Evolutionary conservation across 352 stramenopile genomes (phyloP).

Genomic region (Phytophthora pluvialis): DNA sequence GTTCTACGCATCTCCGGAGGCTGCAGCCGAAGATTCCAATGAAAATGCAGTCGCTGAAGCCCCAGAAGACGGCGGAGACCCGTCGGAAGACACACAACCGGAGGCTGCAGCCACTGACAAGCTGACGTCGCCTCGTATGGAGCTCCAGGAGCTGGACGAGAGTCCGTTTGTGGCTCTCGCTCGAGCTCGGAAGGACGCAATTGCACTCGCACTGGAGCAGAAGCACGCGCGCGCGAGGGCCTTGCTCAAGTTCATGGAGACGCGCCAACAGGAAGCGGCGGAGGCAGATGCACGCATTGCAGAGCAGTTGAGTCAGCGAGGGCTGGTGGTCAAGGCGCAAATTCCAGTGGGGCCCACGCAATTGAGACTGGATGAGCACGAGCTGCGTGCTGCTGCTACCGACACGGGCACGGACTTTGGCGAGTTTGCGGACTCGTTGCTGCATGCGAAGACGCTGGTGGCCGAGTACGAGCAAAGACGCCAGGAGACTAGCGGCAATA

Average conservation of each 20-base stretch:
- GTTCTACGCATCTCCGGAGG: slow-evolving; percentile 46
- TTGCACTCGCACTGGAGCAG: slow-evolving; percentile 34
- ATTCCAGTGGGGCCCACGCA: slow-evolving; percentile 74
- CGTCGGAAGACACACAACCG: not conserved
- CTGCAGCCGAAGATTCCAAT: not conserved
- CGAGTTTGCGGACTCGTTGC: slow-evolving; percentile 45
- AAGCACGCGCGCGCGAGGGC: slow-evolving; percentile 41
- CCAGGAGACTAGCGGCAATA: slow-evolving; percentile 61
- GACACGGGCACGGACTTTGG: slow-evolving; percentile 41
- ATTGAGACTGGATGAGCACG: slow-evolving; percentile 49
- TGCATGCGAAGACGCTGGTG: slow-evolving; percentile 70
- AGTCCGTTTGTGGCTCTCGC: slow-evolving; percentile 47
- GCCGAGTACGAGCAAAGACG: slow-evolving; percentile 51
- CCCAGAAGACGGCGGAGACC: not conserved
- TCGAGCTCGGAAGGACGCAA: slow-evolving; percentile 43
- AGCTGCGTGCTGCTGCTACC: slow-evolving; percentile 31
- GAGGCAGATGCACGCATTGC: slow-evolving; percentile 50
- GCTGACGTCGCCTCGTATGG: not conserved
- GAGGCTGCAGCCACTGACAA: not conserved
- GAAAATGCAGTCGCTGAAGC: not conserved
- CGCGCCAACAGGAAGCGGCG: slow-evolving; percentile 49
- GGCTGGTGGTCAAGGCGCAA: slow-evolving; percentile 77
- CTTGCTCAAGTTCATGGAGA: slow-evolving; percentile 60
- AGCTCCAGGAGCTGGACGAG: slow-evolving; percentile 1
- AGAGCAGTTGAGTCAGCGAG: slow-evolving; percentile 49